Evolutionary conservation across 768 basidiomycete genomes (phyloP), one percentile per base, ranked within the genome.

Genomic region (Tephrocybe rancida): DNA sequence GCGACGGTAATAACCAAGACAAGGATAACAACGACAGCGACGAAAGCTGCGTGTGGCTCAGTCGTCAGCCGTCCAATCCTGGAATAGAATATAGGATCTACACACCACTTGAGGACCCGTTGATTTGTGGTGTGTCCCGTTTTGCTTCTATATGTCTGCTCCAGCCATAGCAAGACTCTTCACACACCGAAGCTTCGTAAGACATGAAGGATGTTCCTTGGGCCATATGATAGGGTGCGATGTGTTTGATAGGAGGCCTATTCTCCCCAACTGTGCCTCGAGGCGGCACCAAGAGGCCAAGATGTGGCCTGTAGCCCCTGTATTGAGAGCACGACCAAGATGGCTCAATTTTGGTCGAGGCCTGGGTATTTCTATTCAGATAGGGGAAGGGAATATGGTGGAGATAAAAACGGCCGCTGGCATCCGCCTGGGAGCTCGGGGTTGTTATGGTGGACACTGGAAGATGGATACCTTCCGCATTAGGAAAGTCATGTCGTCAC

Each of bases 1-100:
- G 80, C 77, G 26, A 73, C 61, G 53, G 85, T 57, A 64, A 88
- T 80, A 49, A 89, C 69, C 52, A 80, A 57, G 51, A 73, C 70
- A 37, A 90, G 75, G 41, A 72, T 66, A 32, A 87, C 79, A 35
- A 89, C 73, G 34, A 89, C 68, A 3, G 70, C 82, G 58, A 88
- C 78, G 70, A 89, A 90, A 10, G 77, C 86, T 79, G 56, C 19
- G 19, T 25, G 48, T 51, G 34, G 52, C 16, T 38, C 32, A 6
- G 1, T 11, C 30, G 13, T 41, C 19, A 41, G 39, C 6, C 7
- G 3, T 21, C n/a, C 16, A 19, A 29, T 35, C n/a, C 48, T 19
- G 32, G 26, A 21, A 19, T 24, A 19, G 19, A 50, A n/a, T 32
- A 42, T 7, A 21, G 26, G 16, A 37, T 47, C 43, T 52, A 61